Evolutionary conservation across 1,284 basidiomycete genomes (phyloP).

Genomic region (Ceratobasidium papillatum): DNA sequence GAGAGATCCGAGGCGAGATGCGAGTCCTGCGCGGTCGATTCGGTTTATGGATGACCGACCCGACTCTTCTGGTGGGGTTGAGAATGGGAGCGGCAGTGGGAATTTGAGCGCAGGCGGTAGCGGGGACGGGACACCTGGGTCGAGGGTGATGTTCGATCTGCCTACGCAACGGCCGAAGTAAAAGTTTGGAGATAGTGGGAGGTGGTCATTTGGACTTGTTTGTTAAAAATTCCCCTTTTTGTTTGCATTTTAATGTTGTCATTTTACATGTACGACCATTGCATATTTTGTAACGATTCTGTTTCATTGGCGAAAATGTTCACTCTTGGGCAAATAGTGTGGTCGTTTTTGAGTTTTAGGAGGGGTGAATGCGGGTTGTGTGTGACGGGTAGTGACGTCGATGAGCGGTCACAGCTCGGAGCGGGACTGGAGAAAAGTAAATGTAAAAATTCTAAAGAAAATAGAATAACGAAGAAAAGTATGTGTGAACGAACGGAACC

Average conservation of each 20-base stretch:
- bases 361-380: too few relatives aligned
- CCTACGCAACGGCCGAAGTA: constrained; percentile 28
- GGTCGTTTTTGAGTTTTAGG: background rate
- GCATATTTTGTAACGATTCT: background rate
- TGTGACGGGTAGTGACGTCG: background rate
- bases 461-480: background rate
- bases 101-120: background rate
- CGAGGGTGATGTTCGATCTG: constrained; percentile 34
- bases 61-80: background rate
- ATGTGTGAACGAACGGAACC: background rate
- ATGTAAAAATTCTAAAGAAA: background rate
- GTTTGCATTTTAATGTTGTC: background rate
- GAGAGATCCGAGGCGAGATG: constrained; percentile 23
- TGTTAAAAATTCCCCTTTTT: background rate
- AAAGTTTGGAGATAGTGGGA: background rate
- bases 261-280: background rate
- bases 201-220: background rate
- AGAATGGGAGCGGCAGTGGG: background rate
- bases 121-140: constrained; percentile 2
- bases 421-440: too few relatives aligned
- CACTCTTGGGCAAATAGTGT: background rate
- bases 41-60: constrained; percentile 35
- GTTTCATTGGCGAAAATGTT: background rate
- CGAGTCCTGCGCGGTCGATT: constrained; percentile 29
- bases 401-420: too few relatives aligned